Evolutionary conservation across 192 early-diverging fungal species (phyloP), one percentile per base, ranked within the genome.

Genomic region (Spizellomyces punctatus): DNA sequence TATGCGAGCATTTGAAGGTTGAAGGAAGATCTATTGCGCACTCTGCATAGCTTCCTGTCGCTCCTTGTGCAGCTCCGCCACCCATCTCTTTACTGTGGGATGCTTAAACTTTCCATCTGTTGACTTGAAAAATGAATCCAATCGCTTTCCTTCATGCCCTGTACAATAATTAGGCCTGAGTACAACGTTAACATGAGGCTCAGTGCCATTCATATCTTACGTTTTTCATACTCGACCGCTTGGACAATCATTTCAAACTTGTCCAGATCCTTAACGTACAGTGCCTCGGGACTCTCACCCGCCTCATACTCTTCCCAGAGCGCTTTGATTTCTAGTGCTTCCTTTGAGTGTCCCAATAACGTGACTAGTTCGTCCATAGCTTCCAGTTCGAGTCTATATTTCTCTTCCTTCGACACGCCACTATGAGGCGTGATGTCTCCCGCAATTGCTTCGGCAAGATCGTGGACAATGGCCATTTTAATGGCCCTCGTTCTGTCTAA

Each of bases 181-280:
- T 21, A 64, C 14, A 46, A 59, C 12, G 8, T 14, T 7, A 44
- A 14, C 19, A 57, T 7, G 59, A 27, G 14, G 59, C 12, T 27
- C 10, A 0, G 21, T 4, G 0, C 14, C 12, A 14, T 12, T 17
- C 14, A 22, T 16, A 46, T 36, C 78, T 84, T 82, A 93, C 84
- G 83, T 76, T 89, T 75, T 56, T 98, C 95, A 72, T 98, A 98
- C 74, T 96, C 94, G 42, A 91, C 70, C 5, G 94, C 94, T 78
- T 95, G 93, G 55, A 94, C 82, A 67, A 94, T 92, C 94, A 98
- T 94, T 78, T 98, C 95, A 87, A 94, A 98, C 77, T 98, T 98
- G 79, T 98, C 95, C 72, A 98, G 76, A 74, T 98, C 94, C 55
- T 95, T 94, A 47, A 94, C 93, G 41, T 95, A 70, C 10, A 86